Conservation (phyloP, 495 filamentous ascomycete species). For the Trypethelium eluteriae region DNA sequence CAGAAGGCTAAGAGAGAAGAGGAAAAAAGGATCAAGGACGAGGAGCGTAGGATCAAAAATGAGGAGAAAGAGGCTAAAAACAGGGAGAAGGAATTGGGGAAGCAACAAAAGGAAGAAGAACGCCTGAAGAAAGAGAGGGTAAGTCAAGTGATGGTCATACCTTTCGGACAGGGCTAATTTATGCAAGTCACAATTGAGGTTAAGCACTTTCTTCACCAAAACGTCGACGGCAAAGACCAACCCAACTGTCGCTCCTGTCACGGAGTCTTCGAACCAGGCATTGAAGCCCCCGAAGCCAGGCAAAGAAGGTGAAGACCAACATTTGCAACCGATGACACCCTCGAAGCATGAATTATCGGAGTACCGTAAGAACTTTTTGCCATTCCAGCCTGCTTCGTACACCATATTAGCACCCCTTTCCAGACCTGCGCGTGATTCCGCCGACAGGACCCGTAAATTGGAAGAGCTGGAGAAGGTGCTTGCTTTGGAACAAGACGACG, state of each 20-base stretch:
- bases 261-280: background rate
- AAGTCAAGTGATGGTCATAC: conserved; percentile 22
- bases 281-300: background rate
- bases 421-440: background rate
- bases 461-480: conserved; percentile 16
- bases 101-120: conserved; percentile 55
- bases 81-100: conserved; percentile 42
- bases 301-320: background rate
- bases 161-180: background rate
- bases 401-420: conserved; percentile 25
- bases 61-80: conserved; percentile 43
- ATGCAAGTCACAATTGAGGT: conserved; percentile 47
- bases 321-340: background rate
- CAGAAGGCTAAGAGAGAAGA: conserved; percentile 34
- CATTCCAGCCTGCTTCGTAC: conserved; percentile 33
- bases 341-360: conserved; percentile 36
- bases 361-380: conserved; percentile 66
- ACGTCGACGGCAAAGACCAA: conserved; percentile 32
- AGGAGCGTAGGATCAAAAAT: background rate
- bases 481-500: background rate
- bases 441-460: conserved; percentile 13
- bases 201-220: conserved; percentile 57
- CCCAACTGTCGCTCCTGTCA: conserved; percentile 7
- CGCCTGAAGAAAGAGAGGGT: conserved; percentile 64
- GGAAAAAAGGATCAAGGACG: conserved; percentile 35